Base-by-base conservation (phyloP, 352 stramenopile genomes). In the Globisporangium parvum region DNA sequence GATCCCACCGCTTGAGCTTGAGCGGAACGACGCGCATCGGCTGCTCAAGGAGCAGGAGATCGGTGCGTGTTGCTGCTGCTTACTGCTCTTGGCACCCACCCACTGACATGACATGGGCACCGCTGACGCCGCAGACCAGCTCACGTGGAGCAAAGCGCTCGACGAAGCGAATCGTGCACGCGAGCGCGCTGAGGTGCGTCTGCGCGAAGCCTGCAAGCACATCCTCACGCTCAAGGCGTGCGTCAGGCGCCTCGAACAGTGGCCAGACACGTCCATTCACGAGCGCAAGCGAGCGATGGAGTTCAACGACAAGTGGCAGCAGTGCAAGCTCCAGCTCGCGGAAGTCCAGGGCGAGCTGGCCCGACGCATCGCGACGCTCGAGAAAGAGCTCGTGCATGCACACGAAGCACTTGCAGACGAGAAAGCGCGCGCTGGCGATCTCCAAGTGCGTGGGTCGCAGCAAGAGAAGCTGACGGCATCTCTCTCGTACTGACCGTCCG, bases 141-240 rank as follows among this genome's bases (percentile, higher is more conserved):
- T 65, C 21, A 53, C 51, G 18, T 52, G 55, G 51, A 49, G 35
- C 23, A 45, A 39, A 18, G 45, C 60, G 41, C 47, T 63, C 5
- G 23, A 60, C 23, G 59, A 70, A 2, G 45, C 39, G 15, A 33
- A 26, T 3, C 51, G 57, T 17, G 50, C 45, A n/a, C 67, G 66
- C n/a, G 40, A 54, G 17, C 28, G 56, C 0, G 53, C 61, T 2
- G 52, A 82, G 24, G 35, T 53, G 20, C 66, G 61, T 6, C 26
- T 81, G 0, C 49, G 63, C 10, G 63, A 81, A 21, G 75, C 73
- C 17, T 78, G 73, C 49, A 65, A 67, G 33, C 66, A 83, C 51
- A 67, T 88, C 23, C 41, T 73, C 21, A 63, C 63, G 35, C 61
- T 88, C 40, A 83, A 77, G 53, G 57, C 56, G 23, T 59, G 61